A percentile compares a stretch with the other conserved stretches of the same genome.
phyloP scores from a whole-genome alignment of 148 eudicot genomes.

The Rhododendron ferrugineum region DNA sequence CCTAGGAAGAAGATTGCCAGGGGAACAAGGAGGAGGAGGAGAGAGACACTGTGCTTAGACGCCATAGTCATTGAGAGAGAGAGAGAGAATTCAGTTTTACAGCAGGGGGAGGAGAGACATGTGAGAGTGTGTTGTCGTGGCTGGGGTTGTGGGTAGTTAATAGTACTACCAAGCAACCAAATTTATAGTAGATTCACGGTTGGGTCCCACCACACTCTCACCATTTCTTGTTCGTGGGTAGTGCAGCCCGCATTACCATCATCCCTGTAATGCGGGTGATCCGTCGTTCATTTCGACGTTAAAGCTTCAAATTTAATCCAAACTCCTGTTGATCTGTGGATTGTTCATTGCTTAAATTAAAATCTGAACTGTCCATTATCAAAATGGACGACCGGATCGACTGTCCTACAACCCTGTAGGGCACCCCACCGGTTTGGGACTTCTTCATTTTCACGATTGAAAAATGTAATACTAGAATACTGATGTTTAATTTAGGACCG shows the following conservation, averaged over 20 bases:
- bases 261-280: accelerated
- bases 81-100: background rate
- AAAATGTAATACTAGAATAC: too few relatives aligned
- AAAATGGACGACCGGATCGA: too few relatives aligned
- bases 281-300: accelerated
- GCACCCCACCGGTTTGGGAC: too few relatives aligned
- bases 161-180: background rate
- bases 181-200: background rate
- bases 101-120: background rate
- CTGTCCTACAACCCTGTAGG: too few relatives aligned
- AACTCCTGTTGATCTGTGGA: too few relatives aligned
- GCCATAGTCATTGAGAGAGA: background rate
- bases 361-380: accelerated
- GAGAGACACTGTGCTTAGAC: background rate
- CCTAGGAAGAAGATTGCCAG: background rate
- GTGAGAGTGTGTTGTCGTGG: background rate
- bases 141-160: background rate
- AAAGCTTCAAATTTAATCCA: too few relatives aligned
- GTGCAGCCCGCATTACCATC: too few relatives aligned
- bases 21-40: background rate
- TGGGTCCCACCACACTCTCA: background rate
- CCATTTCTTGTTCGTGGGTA: background rate
- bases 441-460: too few relatives aligned
- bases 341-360: too few relatives aligned
- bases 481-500: too few relatives aligned